Evolutionary conservation across 148 eudicot species (phyloP).

Genomic region (Rhododendron molle): DNA sequence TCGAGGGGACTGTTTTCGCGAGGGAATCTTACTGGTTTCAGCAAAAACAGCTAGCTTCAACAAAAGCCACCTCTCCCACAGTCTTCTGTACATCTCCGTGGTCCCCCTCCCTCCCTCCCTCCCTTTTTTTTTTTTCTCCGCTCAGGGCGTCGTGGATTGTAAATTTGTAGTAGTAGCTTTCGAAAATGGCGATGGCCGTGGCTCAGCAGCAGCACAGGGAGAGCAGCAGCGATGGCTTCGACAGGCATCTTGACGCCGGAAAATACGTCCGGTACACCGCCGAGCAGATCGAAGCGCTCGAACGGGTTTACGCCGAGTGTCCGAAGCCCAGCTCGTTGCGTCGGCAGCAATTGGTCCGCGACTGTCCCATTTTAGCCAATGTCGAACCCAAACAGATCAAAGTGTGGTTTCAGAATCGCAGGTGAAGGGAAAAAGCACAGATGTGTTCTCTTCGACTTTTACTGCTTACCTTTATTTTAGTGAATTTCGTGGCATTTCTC

Average conservation of each 20-base stretch:
- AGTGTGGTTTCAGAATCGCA: constrained; percentile 94
- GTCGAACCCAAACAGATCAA: constrained; percentile 94
- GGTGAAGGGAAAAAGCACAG: constrained; percentile 26
- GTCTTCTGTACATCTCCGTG: constrained; percentile 6
- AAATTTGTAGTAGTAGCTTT: no score
- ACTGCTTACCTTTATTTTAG: not conserved
- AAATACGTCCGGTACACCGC: constrained; percentile 83
- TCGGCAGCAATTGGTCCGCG: constrained; percentile 78
- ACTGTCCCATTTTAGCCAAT: constrained; percentile 71
- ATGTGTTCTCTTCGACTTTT: not conserved
- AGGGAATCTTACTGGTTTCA: not conserved
- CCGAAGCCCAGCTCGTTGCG: constrained; percentile 86
- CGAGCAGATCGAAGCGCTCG: constrained; percentile 89
- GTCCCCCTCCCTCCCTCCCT: not conserved
- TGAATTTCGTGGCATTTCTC: not conserved
- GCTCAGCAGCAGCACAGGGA: constrained; percentile 50
- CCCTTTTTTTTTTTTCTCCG: not conserved
- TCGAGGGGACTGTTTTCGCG: not conserved
- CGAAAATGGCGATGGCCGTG: constrained; percentile 70
- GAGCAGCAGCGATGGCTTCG: constrained; percentile 50
- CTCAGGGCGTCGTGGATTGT: not conserved
- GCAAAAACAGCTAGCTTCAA: constrained; percentile 10
- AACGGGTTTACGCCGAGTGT: constrained; percentile 78
- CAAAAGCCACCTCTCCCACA: not conserved
- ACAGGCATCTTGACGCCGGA: constrained; percentile 48